A percentile compares a stretch with the other conserved stretches of the same genome.
Evolutionary conservation across 371 early-diverging fungal genomes (phyloP).

Genomic region (Synchytrium microbalum): DNA sequence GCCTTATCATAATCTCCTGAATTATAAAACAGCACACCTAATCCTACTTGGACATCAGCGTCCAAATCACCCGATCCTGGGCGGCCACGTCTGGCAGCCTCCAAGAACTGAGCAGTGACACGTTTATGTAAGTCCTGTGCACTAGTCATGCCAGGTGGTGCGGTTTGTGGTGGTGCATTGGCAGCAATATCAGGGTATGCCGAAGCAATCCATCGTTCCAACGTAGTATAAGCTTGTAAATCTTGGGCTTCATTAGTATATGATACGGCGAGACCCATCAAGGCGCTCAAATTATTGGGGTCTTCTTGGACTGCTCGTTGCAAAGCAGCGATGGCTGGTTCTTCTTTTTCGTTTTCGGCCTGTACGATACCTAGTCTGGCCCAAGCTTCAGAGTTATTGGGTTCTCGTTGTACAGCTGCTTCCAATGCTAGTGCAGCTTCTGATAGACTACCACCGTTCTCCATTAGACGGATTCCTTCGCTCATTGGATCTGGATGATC

Average conservation of each 20-base stretch:
- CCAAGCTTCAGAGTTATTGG: slow-evolving; percentile 27
- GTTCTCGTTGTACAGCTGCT: slow-evolving; percentile 31
- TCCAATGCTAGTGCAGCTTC: slow-evolving; percentile 36
- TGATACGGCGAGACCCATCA: slow-evolving; percentile 30
- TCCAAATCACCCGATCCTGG: slow-evolving; percentile 59
- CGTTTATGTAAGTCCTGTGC: slow-evolving; percentile 50
- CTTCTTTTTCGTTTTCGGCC: slow-evolving; percentile 41
- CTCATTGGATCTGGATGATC: slow-evolving; percentile 27
- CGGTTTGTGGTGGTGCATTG: too few relatives aligned
- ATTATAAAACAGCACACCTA: slow-evolving; percentile 88
- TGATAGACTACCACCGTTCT: slow-evolving; percentile 22
- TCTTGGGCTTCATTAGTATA: slow-evolving; percentile 37
- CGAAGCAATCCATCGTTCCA: slow-evolving; percentile 28
- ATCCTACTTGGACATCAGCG: slow-evolving; percentile 71
- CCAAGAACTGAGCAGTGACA: slow-evolving; percentile 64
- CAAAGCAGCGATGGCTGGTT: slow-evolving; percentile 34
- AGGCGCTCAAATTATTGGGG: slow-evolving; percentile 26
- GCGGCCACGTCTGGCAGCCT: slow-evolving; percentile 57
- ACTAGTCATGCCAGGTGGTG: too few relatives aligned
- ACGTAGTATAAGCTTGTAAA: slow-evolving; percentile 25
- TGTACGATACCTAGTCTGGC: slow-evolving; percentile 27
- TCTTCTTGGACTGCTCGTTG: slow-evolving; percentile 29
- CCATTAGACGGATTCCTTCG: slow-evolving; percentile 21
- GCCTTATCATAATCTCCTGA: slow-evolving; percentile 85
- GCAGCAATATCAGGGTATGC: slow-evolving; percentile 21